Evolutionary conservation across 805 yeast genomes (phyloP).

Genomic region (Starmerella apis): DNA sequence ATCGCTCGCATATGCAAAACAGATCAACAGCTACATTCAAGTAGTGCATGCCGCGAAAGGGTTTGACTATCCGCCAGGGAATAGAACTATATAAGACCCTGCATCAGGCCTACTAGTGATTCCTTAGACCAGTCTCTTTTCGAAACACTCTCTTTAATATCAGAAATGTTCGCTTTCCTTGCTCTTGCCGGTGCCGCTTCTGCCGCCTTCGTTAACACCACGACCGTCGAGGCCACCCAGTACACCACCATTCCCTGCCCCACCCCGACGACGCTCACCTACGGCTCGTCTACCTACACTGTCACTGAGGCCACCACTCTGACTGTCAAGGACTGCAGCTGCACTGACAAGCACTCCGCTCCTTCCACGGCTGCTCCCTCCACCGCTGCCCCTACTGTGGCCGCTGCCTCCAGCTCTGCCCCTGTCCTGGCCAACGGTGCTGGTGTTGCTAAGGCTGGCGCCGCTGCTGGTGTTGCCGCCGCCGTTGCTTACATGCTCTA

Average conservation of each 20-base stretch:
- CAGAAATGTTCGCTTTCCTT: conserved; percentile 20
- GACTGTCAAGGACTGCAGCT: conserved; percentile 21
- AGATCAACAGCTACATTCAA: not conserved
- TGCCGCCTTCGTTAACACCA: conserved; percentile 17
- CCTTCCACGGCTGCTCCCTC: too few relatives aligned
- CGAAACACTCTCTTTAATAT: conserved; percentile 7
- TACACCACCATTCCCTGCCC: conserved; percentile 20
- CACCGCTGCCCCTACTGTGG: conserved; percentile 4
- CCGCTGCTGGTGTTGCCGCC: conserved; percentile 24
- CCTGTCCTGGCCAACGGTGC: conserved; percentile 18
- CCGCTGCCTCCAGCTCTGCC: conserved; percentile 5
- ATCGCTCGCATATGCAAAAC: not conserved
- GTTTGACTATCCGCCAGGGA: not conserved
- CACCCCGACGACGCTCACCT: conserved; percentile 20
- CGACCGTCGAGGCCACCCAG: conserved; percentile 16
- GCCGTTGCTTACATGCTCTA: conserved; percentile 23
- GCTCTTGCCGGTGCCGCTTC: conserved; percentile 19
- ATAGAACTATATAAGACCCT: conserved; percentile 9
- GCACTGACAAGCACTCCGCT: conserved; percentile 14
- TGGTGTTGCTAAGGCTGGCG: conserved; percentile 20
- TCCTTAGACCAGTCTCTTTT: conserved; percentile 9
- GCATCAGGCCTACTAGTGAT: not conserved
- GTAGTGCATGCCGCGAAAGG: conserved; percentile 5
- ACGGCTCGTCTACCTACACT: conserved; percentile 20
- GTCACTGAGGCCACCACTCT: conserved; percentile 20